Evolutionary conservation across 495 filamentous ascomycete species (phyloP).

Genomic region (Pyrenula aspistea): DNA sequence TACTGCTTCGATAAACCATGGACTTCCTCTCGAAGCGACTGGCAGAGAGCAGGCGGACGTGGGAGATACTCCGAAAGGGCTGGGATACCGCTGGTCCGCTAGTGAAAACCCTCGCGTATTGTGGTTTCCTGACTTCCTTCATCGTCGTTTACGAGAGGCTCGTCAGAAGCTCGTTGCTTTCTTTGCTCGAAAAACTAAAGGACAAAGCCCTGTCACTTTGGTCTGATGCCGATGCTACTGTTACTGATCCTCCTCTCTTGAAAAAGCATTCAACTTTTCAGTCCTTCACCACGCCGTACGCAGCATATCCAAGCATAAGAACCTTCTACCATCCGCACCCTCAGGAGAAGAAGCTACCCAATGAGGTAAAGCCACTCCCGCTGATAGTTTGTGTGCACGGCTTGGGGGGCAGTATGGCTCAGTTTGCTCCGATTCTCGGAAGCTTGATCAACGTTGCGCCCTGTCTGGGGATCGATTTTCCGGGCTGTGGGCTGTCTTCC

Average conservation of each 20-base stretch:
- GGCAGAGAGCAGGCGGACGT: background rate
- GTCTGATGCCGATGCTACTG: background rate
- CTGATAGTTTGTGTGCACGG: constrained; percentile 87
- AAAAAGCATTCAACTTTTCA: constrained; percentile 62
- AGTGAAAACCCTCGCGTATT: background rate
- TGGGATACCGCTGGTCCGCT: background rate
- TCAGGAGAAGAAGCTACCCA: constrained; percentile 65
- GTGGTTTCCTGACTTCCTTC: background rate
- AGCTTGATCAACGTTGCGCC: constrained; percentile 75
- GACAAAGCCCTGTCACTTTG: background rate
- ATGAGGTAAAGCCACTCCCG: constrained; percentile 59
- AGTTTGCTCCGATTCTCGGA: constrained; percentile 72
- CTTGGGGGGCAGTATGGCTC: constrained; percentile 76
- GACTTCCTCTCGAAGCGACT: background rate
- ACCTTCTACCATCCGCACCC: constrained; percentile 76
- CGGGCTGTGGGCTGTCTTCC: constrained; percentile 71
- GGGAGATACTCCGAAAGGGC: background rate
- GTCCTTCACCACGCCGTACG: constrained; percentile 55
- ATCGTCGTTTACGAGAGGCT: background rate
- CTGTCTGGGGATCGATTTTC: constrained; percentile 83
- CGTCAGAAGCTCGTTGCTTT: background rate
- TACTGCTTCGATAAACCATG: too few relatives aligned
- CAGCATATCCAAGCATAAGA: constrained; percentile 65
- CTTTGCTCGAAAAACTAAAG: background rate
- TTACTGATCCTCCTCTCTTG: constrained; percentile 59